Evolutionary conservation across 2,329 filamentous ascomycete genomes (phyloP), one percentile per base, ranked within the genome.

Genomic region (Rhytidhysteron rufulum): DNA sequence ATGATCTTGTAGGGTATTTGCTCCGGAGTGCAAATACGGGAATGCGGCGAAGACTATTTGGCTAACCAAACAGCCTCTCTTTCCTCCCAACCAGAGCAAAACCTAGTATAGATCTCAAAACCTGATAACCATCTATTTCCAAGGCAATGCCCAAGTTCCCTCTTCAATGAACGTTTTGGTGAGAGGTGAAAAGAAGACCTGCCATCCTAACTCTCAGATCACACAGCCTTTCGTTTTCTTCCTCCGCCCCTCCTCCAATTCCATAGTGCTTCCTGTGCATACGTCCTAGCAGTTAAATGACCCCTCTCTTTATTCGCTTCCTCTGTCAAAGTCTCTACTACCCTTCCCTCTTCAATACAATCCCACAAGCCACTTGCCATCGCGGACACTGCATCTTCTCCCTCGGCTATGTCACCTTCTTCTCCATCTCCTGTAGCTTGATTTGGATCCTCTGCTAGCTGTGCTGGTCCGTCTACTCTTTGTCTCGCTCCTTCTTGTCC

Each of bases 221-320:
- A 72, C 19, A 65, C 62, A 37, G 70, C 70, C 74, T 67, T 67
- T 79, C 79, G 68, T 72, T 75, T 68, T 70, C 75, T 66, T 63
- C 78, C 71, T 69, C 82, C 67, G 59, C 86, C 86, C 74, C 85
- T 58, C 74, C 85, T 50, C 88, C 88, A 90, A 45, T 95, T 65
- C 90, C 91, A 96, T 13, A 96, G 69, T 1, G 89, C 90, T 64
- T 97, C 91, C 3, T 85, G 82, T 9, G 91, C 90, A 73, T 90
- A 95, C 0, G 85, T 84, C 55, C 82, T 80, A 36, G 87, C 88
- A 42, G 88, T 91, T 43, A 85, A 72, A 72, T 96, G 90, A 25
- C 80, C 81, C 44, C 75, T 77, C 37, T 80, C 79, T 29, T 73
- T 74, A 42, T 73, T 77, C 3, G 87, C 87, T 54, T 93, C 90